Percentiles rank a stretch among this genome's conserved stretches.
Evolutionary conservation across 805 yeast species (phyloP).

Genomic region (Pichia gijzeniarum): DNA sequence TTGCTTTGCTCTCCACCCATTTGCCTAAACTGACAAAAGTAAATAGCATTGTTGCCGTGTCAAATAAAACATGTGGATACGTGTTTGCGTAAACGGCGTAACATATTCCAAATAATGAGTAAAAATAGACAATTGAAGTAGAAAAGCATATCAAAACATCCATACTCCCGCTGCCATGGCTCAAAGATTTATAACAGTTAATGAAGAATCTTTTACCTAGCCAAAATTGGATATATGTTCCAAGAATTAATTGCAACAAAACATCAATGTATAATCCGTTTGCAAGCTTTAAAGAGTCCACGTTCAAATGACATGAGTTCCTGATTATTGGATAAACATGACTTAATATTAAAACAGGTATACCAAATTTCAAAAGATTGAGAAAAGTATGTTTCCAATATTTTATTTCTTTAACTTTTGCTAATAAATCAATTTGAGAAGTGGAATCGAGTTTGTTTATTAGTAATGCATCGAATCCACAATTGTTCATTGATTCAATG

Average conservation of each 20-base stretch:
- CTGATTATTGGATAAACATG: conserved; percentile 41
- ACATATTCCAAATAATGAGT: conserved; percentile 60
- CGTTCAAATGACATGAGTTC: conserved; percentile 16
- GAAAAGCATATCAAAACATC: conserved; percentile 84
- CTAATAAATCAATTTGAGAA: conserved; percentile 62
- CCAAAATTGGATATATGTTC: conserved; percentile 55
- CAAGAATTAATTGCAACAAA: conserved; percentile 49
- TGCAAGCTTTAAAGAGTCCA: conserved; percentile 18
- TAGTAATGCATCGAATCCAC: conserved; percentile 48
- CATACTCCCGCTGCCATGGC: conserved; percentile 78
- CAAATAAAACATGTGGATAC: conserved; percentile 73
- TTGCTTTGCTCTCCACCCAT: conserved; percentile 85
- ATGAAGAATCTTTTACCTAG: conserved; percentile 64
- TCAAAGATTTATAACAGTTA: conserved; percentile 58
- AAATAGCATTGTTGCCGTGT: conserved; percentile 79
- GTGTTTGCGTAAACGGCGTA: conserved; percentile 34
- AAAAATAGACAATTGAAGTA: conserved; percentile 69
- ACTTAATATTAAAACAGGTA: conserved; percentile 51
- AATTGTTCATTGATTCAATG: conserved; percentile 43
- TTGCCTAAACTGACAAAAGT: conserved; percentile 85
- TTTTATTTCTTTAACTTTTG: conserved; percentile 63
- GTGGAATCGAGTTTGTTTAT: conserved; percentile 47
- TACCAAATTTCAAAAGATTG: conserved; percentile 47
- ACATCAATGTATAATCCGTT: conserved; percentile 64
- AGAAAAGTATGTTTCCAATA: conserved; percentile 61